Conservation (phyloP, 148 eudicot genomes). For the Amaranthus cruentus region DNA sequence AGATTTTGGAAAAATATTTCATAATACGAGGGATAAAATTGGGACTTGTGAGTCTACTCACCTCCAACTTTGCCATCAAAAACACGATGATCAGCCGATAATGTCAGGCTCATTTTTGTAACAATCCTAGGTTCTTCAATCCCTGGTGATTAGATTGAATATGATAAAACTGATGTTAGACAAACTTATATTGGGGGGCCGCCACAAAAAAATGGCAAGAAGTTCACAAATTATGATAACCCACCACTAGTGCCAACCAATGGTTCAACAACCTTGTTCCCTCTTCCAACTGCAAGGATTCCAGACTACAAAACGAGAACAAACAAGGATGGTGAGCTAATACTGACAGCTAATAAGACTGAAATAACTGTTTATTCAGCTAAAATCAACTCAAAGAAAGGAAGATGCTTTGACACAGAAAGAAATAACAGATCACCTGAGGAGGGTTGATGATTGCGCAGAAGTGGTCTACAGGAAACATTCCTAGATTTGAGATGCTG, state of each 20-base stretch:
- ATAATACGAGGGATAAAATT: neutral
- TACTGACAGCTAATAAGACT: neutral
- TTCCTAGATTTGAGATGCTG: constrained; percentile 97
- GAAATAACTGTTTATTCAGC: neutral
- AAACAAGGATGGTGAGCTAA: neutral
- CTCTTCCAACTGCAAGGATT: constrained; percentile 97
- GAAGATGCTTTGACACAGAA: neutral
- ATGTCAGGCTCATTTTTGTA: constrained; percentile 77
- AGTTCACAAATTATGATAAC: constrained; percentile 9
- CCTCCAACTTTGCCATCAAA: constrained; percentile 96
- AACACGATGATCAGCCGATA: constrained; percentile 97
- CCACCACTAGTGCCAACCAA: constrained; percentile 70
- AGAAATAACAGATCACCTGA: constrained; percentile 43
- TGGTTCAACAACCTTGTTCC: constrained; percentile 76
- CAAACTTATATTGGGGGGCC: neutral
- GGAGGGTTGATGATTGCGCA: constrained; percentile 97
- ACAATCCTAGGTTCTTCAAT: constrained; percentile 61
- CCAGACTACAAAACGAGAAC: constrained; percentile 52
- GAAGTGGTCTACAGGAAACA: constrained; percentile 93
- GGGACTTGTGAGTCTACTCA: constrained; percentile 24
- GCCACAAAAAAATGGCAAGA: neutral
- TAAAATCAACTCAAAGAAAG: neutral
- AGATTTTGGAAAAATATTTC: neutral
- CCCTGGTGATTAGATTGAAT: constrained; percentile 38
- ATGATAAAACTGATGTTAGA: neutral